These are phyloP conservation scores for Penicillium sp. DNA, from an alignment of 2,329 filamentous ascomycete species.

Conservation along the genomic window DNA sequence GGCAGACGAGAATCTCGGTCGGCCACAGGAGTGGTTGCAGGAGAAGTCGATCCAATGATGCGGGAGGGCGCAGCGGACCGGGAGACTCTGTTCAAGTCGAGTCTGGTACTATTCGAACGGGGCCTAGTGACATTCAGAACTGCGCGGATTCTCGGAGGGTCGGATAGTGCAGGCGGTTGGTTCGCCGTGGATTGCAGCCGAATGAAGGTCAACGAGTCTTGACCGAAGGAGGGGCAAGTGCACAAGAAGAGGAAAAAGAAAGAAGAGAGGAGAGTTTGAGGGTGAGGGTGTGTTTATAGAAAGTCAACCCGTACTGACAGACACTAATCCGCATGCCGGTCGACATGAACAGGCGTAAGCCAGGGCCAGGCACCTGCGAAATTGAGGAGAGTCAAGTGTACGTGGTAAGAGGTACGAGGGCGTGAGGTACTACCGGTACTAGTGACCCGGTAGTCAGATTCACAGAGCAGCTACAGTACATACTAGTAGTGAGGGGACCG, in stretches of 20 bases:
- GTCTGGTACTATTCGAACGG: neutral
- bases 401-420: too few species aligned
- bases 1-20: too few species aligned
- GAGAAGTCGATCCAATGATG: too few species aligned
- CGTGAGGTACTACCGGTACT: too few species aligned
- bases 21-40: too few species aligned
- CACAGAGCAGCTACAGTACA: too few species aligned
- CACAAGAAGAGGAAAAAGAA: neutral
- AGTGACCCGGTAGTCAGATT: too few species aligned
- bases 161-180: neutral
- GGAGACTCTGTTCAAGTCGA: neutral
- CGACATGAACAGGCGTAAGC: too few species aligned
- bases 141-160: neutral
- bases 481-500: neutral
- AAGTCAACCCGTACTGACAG: neutral
- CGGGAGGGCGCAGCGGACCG: too few species aligned
- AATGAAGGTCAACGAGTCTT: neutral
- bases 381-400: neutral
- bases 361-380: conserved; percentile 2
- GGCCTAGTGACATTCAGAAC: neutral
- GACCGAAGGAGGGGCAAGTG: neutral
- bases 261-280: neutral
- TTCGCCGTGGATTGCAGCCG: neutral
- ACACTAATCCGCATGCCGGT: too few species aligned
- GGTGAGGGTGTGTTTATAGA: neutral